phyloP scores from a whole-genome alignment of 306 rosid species.

The Canavalia gladiata region DNA sequence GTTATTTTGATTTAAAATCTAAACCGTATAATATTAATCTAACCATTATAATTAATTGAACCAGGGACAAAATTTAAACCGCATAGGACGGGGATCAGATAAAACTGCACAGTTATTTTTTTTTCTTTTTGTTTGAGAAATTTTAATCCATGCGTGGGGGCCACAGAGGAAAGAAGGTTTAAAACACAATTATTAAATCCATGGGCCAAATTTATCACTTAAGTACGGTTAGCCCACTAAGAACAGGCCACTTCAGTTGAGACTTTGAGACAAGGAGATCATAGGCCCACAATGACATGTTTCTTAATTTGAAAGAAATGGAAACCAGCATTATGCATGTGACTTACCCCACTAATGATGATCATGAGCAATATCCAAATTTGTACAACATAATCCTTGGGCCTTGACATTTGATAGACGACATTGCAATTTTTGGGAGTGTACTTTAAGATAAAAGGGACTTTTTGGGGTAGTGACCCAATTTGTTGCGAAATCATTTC shows the following conservation, averaged over 20 bases:
- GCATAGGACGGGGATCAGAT: no score
- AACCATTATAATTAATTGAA: no score
- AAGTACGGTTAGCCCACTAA: not conserved
- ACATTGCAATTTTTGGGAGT: constrained; percentile 19
- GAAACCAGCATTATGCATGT: not conserved
- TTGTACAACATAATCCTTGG: not conserved
- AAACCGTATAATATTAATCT: no score
- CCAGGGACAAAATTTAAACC: no score
- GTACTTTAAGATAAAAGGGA: constrained; percentile 44
- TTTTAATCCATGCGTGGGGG: no score
- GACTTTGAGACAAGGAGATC: not conserved
- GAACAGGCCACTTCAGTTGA: not conserved
- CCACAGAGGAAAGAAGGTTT: not conserved
- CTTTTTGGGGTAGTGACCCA: constrained; percentile 40
- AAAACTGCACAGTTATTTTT: no score
- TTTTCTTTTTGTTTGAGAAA: no score
- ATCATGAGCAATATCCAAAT: not conserved
- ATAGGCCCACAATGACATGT: not conserved
- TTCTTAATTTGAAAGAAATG: not conserved
- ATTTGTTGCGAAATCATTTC: constrained; percentile 30
- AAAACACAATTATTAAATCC: not conserved
- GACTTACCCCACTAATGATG: constrained; percentile 5
- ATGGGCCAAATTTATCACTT: not conserved
- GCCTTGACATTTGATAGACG: not conserved
- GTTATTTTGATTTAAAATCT: no score